phyloP scores from a whole-genome alignment of 306 rosid species.

The Astragalus membranaceus region DNA sequence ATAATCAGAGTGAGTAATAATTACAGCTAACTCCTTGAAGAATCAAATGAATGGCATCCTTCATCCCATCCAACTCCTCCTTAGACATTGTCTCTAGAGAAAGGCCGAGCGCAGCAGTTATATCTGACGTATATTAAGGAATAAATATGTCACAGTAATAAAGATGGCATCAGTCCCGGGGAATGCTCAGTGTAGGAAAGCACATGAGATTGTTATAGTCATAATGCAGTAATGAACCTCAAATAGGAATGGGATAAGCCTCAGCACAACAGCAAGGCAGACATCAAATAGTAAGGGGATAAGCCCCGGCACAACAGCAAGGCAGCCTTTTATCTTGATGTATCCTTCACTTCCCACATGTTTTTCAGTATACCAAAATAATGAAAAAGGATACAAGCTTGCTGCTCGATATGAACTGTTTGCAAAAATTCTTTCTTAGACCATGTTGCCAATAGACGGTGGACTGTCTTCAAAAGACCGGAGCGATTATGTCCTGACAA shows the following conservation, averaged over 20 bases:
- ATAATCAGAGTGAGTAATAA: constrained; percentile 17
- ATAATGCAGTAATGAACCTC: constrained; percentile 5
- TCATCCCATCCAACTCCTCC: constrained; percentile 68
- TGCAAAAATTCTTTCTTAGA: constrained; percentile 84
- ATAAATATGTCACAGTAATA: constrained; percentile 3
- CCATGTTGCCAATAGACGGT: constrained; percentile 65
- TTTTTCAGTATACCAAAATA: constrained; percentile 7
- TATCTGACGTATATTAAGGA: constrained; percentile 54
- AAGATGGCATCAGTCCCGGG: constrained; percentile 13
- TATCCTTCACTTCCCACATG: background rate
- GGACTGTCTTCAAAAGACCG: constrained; percentile 45
- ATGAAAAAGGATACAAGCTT: constrained; percentile 79
- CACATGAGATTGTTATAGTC: background rate
- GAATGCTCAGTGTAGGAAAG: constrained; percentile 16
- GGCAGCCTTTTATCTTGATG: background rate
- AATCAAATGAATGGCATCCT: constrained; percentile 68
- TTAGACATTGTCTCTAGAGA: constrained; percentile 68
- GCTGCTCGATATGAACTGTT: constrained; percentile 78
- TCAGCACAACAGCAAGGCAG: background rate
- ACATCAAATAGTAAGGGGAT: constrained; percentile 10
- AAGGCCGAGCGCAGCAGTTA: constrained; percentile 88
- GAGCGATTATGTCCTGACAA: constrained; percentile 32
- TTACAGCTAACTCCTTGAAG: constrained; percentile 98
- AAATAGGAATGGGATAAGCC: constrained; percentile 6
- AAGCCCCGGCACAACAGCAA: background rate